Evolutionary conservation across 306 rosid genomes (phyloP), one percentile per base, ranked within the genome.

Genomic region (Abrus pulchellus): DNA sequence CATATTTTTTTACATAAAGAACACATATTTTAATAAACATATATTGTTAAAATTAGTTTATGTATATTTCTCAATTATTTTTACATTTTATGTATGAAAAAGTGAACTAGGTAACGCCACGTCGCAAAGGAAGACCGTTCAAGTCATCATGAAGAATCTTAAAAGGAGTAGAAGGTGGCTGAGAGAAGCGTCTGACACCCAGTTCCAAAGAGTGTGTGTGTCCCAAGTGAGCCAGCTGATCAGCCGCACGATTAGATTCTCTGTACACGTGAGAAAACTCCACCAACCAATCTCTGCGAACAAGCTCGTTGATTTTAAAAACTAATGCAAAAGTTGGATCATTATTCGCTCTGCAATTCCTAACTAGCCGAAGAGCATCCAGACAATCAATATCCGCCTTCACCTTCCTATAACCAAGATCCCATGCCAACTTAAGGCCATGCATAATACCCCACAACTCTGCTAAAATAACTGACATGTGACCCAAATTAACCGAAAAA

Each of bases 181-280:
- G 65, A 20, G 32, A 4, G 64, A 9, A 72, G 0, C 77, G 77
- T 7, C 53, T 53, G 1, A 44, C 52, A 53, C 77, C 65, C 0
- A 3, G 5, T 1, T 72, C 40, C 52, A 20, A 4, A 2, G 65
- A 36, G 28, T 36, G 47, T 1, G 47, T 1, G 29, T 54, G 77
- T 20, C 77, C 77, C 77, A 14, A 14, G 47, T 20, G 77, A 14
- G 77, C 65, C 77, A 72, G 14, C 5, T 30, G 29, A 54, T 72
- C 77, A 9, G 77, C 77, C 9, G 77, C 77, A 14, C 77, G 77
- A 27, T 72, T 72, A 4, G 77, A 72, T 72, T 72, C 77, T 38
- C 77, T 53, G 5, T 53, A 40, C 2, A 54, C 41, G 27, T 72
- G 77, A 0, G 77, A 72, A 12, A 72, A 72, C 9, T 72, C 76